Conservation (phyloP, 1,284 basidiomycete species). For the Cutaneotrichosporon arboriforme region DNA sequence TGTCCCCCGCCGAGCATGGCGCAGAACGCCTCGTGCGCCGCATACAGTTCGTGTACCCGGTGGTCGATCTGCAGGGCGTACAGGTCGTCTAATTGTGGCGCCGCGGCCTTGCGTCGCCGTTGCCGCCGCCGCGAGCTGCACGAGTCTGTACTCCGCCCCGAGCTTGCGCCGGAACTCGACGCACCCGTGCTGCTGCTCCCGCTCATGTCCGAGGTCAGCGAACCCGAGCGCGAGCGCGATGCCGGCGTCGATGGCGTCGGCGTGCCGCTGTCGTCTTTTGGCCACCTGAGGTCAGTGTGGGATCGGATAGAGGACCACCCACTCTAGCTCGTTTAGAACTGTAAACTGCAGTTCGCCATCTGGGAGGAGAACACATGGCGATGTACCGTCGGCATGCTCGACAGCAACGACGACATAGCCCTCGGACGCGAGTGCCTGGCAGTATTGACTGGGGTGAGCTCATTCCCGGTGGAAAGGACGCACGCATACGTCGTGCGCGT, state of each 20-base stretch:
- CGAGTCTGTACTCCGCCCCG: too few species aligned
- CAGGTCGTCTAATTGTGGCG: slow-evolving; percentile 42
- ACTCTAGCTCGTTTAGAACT: background rate
- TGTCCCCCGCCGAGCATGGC: slow-evolving; percentile 16
- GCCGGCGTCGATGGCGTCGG: background rate
- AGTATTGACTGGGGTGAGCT: slow-evolving; percentile 56
- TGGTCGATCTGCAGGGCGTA: slow-evolving; percentile 62
- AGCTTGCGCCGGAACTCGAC: too few species aligned
- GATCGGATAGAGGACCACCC: background rate
- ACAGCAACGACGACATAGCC: slow-evolving; percentile 70
- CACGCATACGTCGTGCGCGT: slow-evolving; percentile 65
- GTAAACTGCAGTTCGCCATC: slow-evolving; percentile 1
- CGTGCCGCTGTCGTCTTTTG: background rate
- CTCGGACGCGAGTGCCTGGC: slow-evolving; percentile 61
- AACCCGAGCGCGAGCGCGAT: too few species aligned
- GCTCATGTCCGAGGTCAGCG: too few species aligned
- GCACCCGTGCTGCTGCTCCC: too few species aligned
- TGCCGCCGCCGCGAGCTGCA: too few species aligned
- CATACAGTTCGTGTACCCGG: slow-evolving; percentile 62
- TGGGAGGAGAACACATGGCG: slow-evolving; percentile 37
- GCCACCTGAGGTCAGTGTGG: background rate
- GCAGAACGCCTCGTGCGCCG: slow-evolving; percentile 49
- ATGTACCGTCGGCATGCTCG: slow-evolving; percentile 72
- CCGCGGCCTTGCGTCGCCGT: too few species aligned
- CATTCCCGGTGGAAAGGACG: background rate